These are phyloP conservation scores for Knufia petricola DNA, from an alignment of 2,329 filamentous ascomycete species.

Conservation along the genomic window DNA sequence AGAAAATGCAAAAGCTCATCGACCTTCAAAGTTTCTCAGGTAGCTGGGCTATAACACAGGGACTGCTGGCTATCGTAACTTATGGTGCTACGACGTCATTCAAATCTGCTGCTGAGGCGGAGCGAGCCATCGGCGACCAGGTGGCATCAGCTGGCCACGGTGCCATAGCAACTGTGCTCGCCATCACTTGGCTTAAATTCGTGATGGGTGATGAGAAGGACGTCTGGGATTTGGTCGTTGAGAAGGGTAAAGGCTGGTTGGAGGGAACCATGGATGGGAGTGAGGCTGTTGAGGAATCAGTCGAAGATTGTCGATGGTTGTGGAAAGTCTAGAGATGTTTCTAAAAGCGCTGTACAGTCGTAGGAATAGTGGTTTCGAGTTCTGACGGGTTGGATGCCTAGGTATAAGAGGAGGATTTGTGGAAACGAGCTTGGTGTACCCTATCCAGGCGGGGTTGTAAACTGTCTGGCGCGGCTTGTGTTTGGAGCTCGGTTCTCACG, in stretches of 20 bases:
- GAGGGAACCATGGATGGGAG: slow-evolving; percentile 12
- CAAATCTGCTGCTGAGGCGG: slow-evolving; percentile 3
- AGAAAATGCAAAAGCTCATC: slow-evolving; percentile 38
- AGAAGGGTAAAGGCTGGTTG: slow-evolving; percentile 50
- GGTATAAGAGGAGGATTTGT: too few species aligned
- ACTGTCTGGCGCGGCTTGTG: too few species aligned
- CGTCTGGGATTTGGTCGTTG: slow-evolving; percentile 55
- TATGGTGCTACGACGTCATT: neutral
- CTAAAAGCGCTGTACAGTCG: too few species aligned
- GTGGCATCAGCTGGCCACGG: neutral
- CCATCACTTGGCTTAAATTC: slow-evolving; percentile 41
- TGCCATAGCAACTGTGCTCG: slow-evolving; percentile 31
- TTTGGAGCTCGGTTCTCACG: too few species aligned
- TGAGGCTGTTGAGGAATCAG: slow-evolving; percentile 4
- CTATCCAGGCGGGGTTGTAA: too few species aligned
- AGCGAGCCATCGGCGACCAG: slow-evolving; percentile 1
- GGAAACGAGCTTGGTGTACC: too few species aligned
- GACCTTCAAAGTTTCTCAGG: slow-evolving; percentile 48
- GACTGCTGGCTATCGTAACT: slow-evolving; percentile 21
- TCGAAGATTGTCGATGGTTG: neutral
- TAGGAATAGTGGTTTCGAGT: too few species aligned
- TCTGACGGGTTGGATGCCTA: too few species aligned
- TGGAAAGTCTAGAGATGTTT: neutral
- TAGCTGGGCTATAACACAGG: slow-evolving; percentile 36
- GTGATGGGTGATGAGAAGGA: slow-evolving; percentile 40